phyloP scores from a whole-genome alignment of 345 rosid genomes.

The Microcos paniculata region DNA sequence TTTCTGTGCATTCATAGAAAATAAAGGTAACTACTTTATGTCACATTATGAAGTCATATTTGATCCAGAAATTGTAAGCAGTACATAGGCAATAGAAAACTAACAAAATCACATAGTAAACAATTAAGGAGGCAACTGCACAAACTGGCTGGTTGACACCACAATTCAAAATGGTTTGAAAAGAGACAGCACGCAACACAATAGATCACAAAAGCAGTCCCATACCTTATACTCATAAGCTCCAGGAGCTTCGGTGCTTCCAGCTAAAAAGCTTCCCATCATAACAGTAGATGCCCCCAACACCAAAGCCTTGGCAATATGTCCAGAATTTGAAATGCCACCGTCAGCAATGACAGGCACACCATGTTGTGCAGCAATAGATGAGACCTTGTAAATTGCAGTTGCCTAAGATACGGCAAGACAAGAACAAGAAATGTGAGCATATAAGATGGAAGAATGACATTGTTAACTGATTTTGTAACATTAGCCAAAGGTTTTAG shows the following conservation, averaged over 20 bases:
- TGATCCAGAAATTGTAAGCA: too few relatives aligned
- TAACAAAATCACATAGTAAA: background rate
- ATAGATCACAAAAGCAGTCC: background rate
- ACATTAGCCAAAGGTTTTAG: too few relatives aligned
- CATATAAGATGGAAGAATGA: background rate
- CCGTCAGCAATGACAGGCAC: conserved; percentile 96
- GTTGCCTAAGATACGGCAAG: conserved; percentile 59
- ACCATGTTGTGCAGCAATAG: conserved; percentile 64
- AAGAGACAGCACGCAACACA: background rate
- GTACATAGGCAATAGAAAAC: background rate
- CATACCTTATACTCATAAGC: conserved; percentile 59
- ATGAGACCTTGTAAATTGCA: conserved; percentile 91
- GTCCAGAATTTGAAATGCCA: conserved; percentile 93
- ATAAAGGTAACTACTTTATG: background rate
- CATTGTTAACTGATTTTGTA: too few relatives aligned
- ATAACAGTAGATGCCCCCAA: conserved; percentile 96
- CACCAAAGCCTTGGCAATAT: conserved; percentile 82
- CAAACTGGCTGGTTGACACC: too few relatives aligned
- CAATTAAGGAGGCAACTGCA: background rate
- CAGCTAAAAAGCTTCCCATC: conserved; percentile 98
- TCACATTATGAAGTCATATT: too few relatives aligned
- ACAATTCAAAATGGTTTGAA: too few relatives aligned
- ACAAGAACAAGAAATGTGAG: background rate
- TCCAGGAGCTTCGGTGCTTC: conserved; percentile 93
- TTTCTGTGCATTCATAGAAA: background rate